These are phyloP conservation scores for Strombidium stylifer DNA, from an alignment of 73 alveolate species.

Conservation along the genomic window DNA sequence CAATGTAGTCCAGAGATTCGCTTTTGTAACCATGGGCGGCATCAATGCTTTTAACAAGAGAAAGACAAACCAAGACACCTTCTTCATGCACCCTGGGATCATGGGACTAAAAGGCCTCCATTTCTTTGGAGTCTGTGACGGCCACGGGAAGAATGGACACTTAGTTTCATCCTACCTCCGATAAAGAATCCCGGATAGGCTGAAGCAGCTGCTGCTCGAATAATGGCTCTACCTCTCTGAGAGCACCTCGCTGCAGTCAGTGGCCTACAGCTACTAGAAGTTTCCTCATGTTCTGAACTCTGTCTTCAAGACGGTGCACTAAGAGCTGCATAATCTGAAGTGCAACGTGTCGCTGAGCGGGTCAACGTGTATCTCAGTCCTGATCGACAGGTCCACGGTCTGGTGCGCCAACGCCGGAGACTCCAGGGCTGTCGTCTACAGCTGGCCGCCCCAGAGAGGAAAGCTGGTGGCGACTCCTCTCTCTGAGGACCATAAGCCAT, in stretches of 20 bases:
- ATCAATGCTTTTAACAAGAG: constrained; percentile 34
- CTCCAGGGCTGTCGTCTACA: constrained; percentile 78
- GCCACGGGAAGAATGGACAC: constrained; percentile 83
- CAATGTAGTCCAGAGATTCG: constrained; percentile 43
- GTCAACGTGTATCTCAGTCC: constrained; percentile 81
- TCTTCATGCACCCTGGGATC: constrained; percentile 45
- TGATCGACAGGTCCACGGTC: constrained; percentile 62
- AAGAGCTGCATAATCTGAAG: not conserved
- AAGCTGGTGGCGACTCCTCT: constrained; percentile 18
- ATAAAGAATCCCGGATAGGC: constrained; percentile 48
- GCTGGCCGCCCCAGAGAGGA: not conserved
- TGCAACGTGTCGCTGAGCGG: constrained; percentile 67
- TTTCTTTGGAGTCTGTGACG: constrained; percentile 85
- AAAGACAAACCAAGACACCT: constrained; percentile 56
- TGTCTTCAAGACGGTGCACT: constrained; percentile 9
- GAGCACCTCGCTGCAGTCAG: not conserved
- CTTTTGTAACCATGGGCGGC: constrained; percentile 68
- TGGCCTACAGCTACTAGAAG: not conserved
- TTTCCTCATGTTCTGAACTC: constrained; percentile 14
- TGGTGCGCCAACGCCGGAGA: constrained; percentile 87
- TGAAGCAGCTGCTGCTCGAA: constrained; percentile 24
- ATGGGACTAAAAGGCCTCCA: constrained; percentile 37
- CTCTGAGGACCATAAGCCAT: constrained; percentile 91
- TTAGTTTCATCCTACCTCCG: constrained; percentile 69
- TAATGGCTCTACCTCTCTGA: constrained; percentile 5